phyloP scores from a whole-genome alignment of 192 early-diverging fungal genomes.

The Linnemannia zychae region DNA sequence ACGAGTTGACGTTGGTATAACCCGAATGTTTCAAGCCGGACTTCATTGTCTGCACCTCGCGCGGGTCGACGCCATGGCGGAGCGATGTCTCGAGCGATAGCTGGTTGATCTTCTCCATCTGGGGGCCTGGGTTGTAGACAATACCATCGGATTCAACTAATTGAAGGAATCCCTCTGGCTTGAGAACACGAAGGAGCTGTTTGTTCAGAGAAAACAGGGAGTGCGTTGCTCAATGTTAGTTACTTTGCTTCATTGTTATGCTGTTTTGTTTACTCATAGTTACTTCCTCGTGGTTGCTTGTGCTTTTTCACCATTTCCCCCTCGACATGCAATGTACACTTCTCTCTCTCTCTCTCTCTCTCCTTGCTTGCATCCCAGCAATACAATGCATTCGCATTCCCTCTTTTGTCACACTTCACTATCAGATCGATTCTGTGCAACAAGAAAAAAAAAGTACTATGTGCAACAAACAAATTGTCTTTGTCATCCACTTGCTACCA shows the following conservation, averaged over 20 bases:
- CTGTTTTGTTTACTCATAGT: background rate
- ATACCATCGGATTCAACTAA: conserved; percentile 57
- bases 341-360: background rate
- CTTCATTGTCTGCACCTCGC: conserved; percentile 53
- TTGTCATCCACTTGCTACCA: background rate
- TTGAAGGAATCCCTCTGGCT: conserved; percentile 68
- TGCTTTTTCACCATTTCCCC: no score
- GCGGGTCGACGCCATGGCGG: conserved; percentile 50
- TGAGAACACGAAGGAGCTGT: conserved; percentile 63
- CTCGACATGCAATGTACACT: no score
- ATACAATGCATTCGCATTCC: conserved; percentile 1
- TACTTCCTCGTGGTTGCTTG: no score
- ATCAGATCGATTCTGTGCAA: conserved; percentile 8
- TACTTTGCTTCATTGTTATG: background rate
- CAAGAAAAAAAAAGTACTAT: background rate
- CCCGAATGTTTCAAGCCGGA: conserved; percentile 41
- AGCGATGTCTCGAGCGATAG: conserved; percentile 52
- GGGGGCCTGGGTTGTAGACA: conserved; percentile 49
- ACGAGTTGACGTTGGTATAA: conserved; percentile 44
- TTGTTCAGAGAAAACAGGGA: conserved; percentile 11
- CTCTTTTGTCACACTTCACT: background rate
- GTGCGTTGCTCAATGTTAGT: background rate
- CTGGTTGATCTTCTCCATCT: conserved; percentile 49
- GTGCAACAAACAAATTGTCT: conserved; percentile 2
- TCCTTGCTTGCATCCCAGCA: background rate